Evolutionary conservation across 108 stramenopile species (phyloP).

Genomic region (Asterionellopsis glacialis): DNA sequence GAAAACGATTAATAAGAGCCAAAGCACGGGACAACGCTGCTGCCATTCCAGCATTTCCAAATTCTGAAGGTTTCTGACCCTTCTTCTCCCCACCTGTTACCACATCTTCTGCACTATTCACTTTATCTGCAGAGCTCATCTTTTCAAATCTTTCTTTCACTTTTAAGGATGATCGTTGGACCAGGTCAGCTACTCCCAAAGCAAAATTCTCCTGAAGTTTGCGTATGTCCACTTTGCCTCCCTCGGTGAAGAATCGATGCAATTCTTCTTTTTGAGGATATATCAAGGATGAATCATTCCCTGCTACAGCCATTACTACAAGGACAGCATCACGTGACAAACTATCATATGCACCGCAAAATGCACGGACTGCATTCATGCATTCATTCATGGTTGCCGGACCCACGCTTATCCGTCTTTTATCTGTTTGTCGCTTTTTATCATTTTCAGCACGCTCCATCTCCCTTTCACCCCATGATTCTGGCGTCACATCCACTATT

Average conservation of each 20-base stretch:
- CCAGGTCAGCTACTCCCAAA: slow-evolving; percentile 67
- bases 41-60: slow-evolving; percentile 51
- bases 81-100: background rate
- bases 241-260: slow-evolving; percentile 43
- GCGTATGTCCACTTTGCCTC: slow-evolving; percentile 46
- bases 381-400: slow-evolving; percentile 72
- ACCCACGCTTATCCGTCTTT: slow-evolving; percentile 62
- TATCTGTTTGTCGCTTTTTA: slow-evolving; percentile 37
- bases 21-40: slow-evolving; percentile 66
- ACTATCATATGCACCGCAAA: slow-evolving; percentile 42
- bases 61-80: background rate
- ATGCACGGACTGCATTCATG: slow-evolving; percentile 46
- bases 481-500: slow-evolving; percentile 2
- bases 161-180: slow-evolving; percentile 39
- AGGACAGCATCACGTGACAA: slow-evolving; percentile 59
- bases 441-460: slow-evolving; percentile 16
- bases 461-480: background rate
- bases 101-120: background rate
- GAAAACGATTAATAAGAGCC: slow-evolving; percentile 71
- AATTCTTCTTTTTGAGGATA: slow-evolving; percentile 71
- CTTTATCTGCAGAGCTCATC: background rate
- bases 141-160: slow-evolving; percentile 5
- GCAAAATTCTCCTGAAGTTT: slow-evolving; percentile 44
- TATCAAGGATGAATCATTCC: slow-evolving; percentile 53
- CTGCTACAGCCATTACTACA: slow-evolving; percentile 72